Base-by-base conservation (phyloP, 352 stramenopile species). In the Elongisporangium senticosum region DNA sequence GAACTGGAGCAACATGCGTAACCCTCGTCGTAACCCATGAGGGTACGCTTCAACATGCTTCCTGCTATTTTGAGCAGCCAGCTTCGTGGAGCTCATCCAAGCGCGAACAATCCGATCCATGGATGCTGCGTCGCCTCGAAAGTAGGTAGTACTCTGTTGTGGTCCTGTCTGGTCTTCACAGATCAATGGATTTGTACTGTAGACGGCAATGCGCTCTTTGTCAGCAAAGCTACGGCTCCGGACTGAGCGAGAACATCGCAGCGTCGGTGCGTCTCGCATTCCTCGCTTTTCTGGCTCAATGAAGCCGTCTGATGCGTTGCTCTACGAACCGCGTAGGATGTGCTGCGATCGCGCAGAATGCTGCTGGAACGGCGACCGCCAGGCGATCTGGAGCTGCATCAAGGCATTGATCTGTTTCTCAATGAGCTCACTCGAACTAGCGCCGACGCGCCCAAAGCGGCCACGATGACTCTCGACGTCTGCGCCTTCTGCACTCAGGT, bases 401-500 rank as follows among this genome's bases (percentile, higher is more conserved):
- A 61, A 11, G 55, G 55, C 17, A 61, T 61, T 13, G 55, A 61
- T 7, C 4, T 21, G n/a, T 61, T 61, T 33, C 49, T 61, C 10
- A 4, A 26, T 2, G 55, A 61, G 20, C 47, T 61, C n/a, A 23
- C 55, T 2, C 15, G 33, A 3, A 19, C 4, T 15, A 49, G 55
- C 5, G 7, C 22, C 47, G 24, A 55, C 10, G 17, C 2, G 19
- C 48, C 24, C 11, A 43, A 43, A 17, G 11, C 33, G 33, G 3
- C 10, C 33, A 17, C 33, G 2, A 43, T 14, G 13, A 43, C 33
- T 15, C 55, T 61, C 2, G 55, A 61, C 11, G 55, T 55, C 10
- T 61, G 55, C 11, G 55, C 55, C 1, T 61, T 61, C 19, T 61
- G 55, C 48, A 50, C 55, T 8, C 55, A 61, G 55, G 55, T 60